phyloP scores from a whole-genome alignment of 1,139 yeast genomes.

The Hanseniaspora gamundiae region DNA sequence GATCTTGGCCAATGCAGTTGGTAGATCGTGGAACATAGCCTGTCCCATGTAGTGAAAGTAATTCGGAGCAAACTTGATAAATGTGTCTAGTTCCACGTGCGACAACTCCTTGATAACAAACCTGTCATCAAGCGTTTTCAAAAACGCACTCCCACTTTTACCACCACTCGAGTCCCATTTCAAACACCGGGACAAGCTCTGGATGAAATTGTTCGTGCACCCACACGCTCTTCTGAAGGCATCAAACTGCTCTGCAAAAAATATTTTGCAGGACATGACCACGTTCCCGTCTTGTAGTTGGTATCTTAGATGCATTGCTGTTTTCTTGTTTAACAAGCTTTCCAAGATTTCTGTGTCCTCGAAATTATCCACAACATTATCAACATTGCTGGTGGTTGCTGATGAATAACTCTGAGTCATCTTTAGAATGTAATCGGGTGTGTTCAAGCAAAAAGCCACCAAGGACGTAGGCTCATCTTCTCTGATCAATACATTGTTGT shows the following conservation, averaged over 20 bases:
- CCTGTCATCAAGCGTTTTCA: conserved; percentile 84
- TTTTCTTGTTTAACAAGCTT: conserved; percentile 60
- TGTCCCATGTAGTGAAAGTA: conserved; percentile 95
- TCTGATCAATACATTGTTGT: conserved; percentile 84
- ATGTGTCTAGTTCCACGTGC: conserved; percentile 81
- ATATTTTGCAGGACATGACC: conserved; percentile 78
- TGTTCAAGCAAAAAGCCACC: conserved; percentile 82
- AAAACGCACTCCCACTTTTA: conserved; percentile 86
- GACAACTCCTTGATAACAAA: conserved; percentile 84
- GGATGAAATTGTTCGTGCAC: conserved; percentile 62
- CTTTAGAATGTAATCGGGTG: conserved; percentile 68
- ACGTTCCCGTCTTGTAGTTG: conserved; percentile 84
- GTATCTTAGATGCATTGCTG: conserved; percentile 83
- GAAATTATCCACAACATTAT: conserved; percentile 6
- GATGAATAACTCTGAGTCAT: conserved; percentile 23
- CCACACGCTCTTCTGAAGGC: conserved; percentile 83
- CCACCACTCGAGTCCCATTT: conserved; percentile 97
- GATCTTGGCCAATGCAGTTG: conserved; percentile 87
- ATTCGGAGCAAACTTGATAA: conserved; percentile 90
- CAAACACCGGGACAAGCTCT: conserved; percentile 82
- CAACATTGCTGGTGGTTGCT: conserved; percentile 4
- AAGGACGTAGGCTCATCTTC: conserved; percentile 96
- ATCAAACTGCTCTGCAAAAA: conserved; percentile 93
- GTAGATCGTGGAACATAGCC: conserved; percentile 86
- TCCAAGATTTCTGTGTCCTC: conserved; percentile 32